Base-by-base conservation (phyloP, 306 rosid species). In the Parietaria judaica region DNA sequence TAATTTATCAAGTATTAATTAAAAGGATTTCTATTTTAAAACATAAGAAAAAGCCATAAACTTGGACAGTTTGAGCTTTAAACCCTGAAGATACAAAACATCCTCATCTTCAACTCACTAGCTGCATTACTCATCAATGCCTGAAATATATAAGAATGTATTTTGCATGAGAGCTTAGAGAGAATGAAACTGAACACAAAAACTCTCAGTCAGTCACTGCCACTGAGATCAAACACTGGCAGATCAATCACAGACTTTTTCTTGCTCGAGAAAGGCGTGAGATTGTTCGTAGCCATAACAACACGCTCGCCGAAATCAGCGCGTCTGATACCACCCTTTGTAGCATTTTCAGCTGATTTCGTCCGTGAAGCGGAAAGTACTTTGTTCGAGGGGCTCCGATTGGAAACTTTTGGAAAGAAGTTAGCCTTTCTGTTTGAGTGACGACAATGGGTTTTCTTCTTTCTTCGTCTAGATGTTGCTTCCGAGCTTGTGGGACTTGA, bases 241-340 rank as follows among this genome's bases (percentile, higher is more conserved):
- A 72, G 71, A 64, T 73, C 68, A 74, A 73, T 58, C 47, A 71
- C 49, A 3, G 85, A 75, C 13, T 72, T 74, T 35, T 38, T 56
- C 66, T 79, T 75, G 61, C 72, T 61, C 16, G 58, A 66, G 70
- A 75, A 84, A 59, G 59, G 38, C 48, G 90, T 77, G 50, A 87
- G 85, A 78, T 78, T 72, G 53, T 37, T 66, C 5, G 87, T 82
- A 53, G 94, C 97, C 46, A 65, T 62, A 4, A 81, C 75, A 56
- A 87, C 74, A 45, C 86, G 69, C 36, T 79, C 79, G 69, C 90
- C 83, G 55, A 83, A 77, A 52, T 61, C 73, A 56, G 77, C 70
- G 66, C 66, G 60, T 63, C 69, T 66, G 43, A 11, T 63, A 38
- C 52, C 72, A 49, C 67, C 58, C 51, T 59, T 54, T 15, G 52